Conservation (phyloP, 495 filamentous ascomycete genomes). For the Penicillium fimorum region DNA sequence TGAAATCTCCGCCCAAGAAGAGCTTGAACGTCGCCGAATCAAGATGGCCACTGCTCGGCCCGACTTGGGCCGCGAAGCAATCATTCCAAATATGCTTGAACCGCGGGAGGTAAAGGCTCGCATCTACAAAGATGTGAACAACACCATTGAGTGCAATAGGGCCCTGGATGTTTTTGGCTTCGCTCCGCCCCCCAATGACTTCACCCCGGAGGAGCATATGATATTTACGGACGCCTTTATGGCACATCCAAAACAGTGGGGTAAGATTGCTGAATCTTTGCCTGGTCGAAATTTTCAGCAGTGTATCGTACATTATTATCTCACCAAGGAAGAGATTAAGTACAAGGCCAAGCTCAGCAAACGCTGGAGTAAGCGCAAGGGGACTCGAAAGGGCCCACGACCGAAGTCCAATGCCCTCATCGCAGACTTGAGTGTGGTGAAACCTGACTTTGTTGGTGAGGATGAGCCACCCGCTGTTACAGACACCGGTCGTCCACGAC, state of each 20-base stretch:
- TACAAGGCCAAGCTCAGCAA: constrained; percentile 80
- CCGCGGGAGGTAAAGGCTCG: constrained; percentile 41
- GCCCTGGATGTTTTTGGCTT: constrained; percentile 72
- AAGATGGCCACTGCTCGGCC: constrained; percentile 66
- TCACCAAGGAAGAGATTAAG: constrained; percentile 81
- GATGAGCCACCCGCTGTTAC: constrained; percentile 55
- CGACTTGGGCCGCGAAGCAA: constrained; percentile 79
- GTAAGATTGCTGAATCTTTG: constrained; percentile 75
- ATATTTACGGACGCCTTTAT: constrained; percentile 78
- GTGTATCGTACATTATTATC: constrained; percentile 94
- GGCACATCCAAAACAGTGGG: constrained; percentile 86
- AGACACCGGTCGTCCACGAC: constrained; percentile 65
- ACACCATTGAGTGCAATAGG: constrained; percentile 61
- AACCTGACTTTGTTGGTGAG: constrained; percentile 56
- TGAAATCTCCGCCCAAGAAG: constrained; percentile 70
- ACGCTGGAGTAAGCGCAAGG: constrained; percentile 65
- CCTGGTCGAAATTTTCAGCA: constrained; percentile 73
- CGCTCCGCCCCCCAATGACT: constrained; percentile 75
- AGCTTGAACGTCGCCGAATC: constrained; percentile 64
- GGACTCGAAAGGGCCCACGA: constrained; percentile 49
- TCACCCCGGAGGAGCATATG: constrained; percentile 73
- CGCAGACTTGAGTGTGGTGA: constrained; percentile 62
- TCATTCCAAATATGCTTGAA: constrained; percentile 75
- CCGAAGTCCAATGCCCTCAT: constrained; percentile 75
- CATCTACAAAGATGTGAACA: constrained; percentile 71